Conservation (phyloP, 768 basidiomycete genomes). For the Daedaleopsis sinensis region DNA sequence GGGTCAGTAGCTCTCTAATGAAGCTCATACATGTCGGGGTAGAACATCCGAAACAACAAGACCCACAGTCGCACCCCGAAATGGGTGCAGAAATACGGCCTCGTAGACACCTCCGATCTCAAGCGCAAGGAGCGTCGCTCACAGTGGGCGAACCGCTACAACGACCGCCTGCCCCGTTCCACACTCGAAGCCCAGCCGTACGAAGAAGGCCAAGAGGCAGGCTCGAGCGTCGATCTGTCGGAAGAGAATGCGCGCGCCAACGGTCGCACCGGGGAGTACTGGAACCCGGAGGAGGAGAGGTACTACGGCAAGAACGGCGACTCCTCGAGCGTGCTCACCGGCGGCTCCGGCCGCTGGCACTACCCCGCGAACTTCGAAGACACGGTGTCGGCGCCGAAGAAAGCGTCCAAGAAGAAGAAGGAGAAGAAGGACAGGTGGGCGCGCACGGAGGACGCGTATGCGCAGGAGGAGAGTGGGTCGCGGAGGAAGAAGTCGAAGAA, state of each 20-base stretch:
- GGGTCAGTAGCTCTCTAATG: too few relatives aligned
- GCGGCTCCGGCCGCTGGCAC: conserved; percentile 64
- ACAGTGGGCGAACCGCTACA: conserved; percentile 87
- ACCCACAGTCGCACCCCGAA: conserved; percentile 91
- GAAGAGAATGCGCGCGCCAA: conserved; percentile 29
- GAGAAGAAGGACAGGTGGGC: conserved; percentile 89
- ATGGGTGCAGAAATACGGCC: conserved; percentile 90
- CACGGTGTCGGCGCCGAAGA: conserved; percentile 40
- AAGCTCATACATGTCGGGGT: neutral
- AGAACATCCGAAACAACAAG: conserved; percentile 97
- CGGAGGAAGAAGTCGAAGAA: conserved; percentile 68
- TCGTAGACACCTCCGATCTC: conserved; percentile 80
- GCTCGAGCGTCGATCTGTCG: conserved; percentile 30
- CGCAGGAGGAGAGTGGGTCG: conserved; percentile 41
- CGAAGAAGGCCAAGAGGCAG: conserved; percentile 76
- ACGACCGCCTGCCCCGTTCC: conserved; percentile 74
- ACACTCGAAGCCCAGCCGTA: conserved; percentile 69
- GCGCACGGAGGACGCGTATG: conserved; percentile 83
- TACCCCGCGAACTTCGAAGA: conserved; percentile 88
- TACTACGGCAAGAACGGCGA: conserved; percentile 61
- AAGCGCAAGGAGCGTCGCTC: conserved; percentile 78
- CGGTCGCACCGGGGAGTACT: conserved; percentile 54
- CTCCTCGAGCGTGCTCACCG: conserved; percentile 36
- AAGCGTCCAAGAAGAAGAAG: conserved; percentile 53
- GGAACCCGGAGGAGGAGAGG: conserved; percentile 75